Conservation (phyloP, 176 grass and related monocot genomes). For the Eragrostis nindensis region DNA sequence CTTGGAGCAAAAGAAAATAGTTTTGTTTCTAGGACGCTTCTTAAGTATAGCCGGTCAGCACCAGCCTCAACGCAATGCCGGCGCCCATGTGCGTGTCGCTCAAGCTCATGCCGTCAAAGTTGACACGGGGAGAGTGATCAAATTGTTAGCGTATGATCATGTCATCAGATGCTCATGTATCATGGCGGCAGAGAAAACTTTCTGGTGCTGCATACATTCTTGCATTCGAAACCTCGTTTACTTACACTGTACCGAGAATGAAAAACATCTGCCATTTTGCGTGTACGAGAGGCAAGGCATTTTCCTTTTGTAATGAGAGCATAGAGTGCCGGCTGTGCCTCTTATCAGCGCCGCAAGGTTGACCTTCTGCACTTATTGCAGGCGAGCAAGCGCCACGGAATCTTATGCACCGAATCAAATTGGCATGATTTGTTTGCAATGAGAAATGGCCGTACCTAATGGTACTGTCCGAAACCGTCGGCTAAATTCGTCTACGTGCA, state of each 20-base stretch:
- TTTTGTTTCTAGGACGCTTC: neutral
- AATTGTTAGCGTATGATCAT: conserved; percentile 11
- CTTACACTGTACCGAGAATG: neutral
- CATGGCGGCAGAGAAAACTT: no score
- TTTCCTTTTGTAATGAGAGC: no score
- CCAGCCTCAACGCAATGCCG: neutral
- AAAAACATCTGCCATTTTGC: neutral
- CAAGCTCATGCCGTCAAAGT: neutral
- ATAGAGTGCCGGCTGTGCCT: no score
- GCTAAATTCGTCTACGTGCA: neutral
- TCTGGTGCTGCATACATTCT: no score
- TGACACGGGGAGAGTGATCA: neutral
- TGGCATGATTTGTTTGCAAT: no score
- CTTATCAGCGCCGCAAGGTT: neutral
- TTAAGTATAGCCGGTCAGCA: neutral
- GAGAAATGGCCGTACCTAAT: conserved; percentile 16
- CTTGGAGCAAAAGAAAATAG: neutral
- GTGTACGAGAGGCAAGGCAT: no score
- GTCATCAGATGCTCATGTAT: neutral
- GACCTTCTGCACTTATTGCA: neutral
- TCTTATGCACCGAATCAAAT: no score
- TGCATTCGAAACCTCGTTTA: neutral
- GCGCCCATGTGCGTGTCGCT: conserved; percentile 28
- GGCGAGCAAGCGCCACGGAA: no score
- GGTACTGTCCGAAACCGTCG: conserved; percentile 28